Percentiles rank a stretch among this genome's conserved stretches.
These are phyloP conservation scores for Entophlyctis luteolus DNA, from an alignment of 192 early-diverging fungal genomes.

Conservation along the genomic window DNA sequence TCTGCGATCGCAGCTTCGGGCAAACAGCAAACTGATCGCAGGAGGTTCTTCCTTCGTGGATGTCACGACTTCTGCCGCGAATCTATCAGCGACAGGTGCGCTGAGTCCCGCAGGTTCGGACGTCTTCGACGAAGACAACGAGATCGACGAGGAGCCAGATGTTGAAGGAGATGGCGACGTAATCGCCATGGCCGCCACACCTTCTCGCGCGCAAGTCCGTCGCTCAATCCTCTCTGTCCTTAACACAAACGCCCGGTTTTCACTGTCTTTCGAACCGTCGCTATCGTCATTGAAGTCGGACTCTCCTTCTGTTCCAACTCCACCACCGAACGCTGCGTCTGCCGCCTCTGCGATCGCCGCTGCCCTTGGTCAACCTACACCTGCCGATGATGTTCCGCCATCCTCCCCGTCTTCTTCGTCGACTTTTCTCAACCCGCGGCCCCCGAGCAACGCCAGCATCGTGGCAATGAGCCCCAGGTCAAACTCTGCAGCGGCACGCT, in stretches of 20 bases:
- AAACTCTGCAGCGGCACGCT: no score
- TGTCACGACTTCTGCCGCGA: no score
- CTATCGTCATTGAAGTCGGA: no score
- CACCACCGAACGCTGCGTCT: background rate
- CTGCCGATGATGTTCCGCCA: no score
- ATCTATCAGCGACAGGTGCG: background rate
- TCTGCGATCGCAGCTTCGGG: background rate
- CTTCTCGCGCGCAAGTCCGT: background rate
- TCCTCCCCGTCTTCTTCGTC: no score
- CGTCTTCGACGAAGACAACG: background rate
- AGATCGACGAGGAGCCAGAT: background rate
- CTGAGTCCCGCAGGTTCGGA: background rate
- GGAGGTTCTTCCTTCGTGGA: background rate
- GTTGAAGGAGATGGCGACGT: no score
- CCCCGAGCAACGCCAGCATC: no score
- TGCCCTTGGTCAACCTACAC: background rate
- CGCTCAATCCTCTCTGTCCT: background rate
- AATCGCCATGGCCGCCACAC: background rate
- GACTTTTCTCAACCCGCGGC: no score
- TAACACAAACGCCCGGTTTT: background rate
- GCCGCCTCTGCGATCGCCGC: background rate
- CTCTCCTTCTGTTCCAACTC: no score
- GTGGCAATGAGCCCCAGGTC: no score
- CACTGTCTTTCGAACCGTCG: no score
- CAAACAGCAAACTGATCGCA: background rate